A percentile compares a stretch with the other conserved stretches of the same genome.
phyloP scores from a whole-genome alignment of 2,329 filamentous ascomycete genomes.

The Cytospora chrysosperma region DNA sequence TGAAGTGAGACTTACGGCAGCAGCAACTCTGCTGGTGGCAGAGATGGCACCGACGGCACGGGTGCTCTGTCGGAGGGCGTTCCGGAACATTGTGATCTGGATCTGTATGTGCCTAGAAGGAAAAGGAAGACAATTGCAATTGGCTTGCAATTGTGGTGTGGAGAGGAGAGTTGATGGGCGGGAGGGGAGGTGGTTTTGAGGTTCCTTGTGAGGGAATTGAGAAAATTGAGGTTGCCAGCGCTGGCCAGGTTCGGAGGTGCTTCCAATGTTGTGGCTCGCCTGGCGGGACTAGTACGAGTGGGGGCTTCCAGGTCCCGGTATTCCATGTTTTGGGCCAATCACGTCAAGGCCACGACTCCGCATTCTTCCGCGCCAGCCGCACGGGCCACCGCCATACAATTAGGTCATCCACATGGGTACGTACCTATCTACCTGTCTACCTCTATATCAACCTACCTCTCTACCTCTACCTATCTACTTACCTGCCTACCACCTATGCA shows the following conservation, averaged over 20 bases:
- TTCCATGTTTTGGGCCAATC: conserved; percentile 27
- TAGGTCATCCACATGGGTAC: too few relatives aligned
- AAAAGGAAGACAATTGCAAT: conserved; percentile 61
- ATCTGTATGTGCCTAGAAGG: conserved; percentile 50
- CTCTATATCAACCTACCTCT: too few relatives aligned
- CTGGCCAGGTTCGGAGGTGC: conserved; percentile 31
- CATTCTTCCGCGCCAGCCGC: neutral
- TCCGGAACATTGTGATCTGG: conserved; percentile 85
- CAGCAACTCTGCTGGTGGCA: conserved; percentile 86
- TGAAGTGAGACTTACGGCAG: conserved; percentile 74
- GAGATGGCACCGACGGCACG: conserved; percentile 92
- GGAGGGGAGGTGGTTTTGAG: conserved; percentile 37
- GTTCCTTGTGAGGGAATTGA: conserved; percentile 31
- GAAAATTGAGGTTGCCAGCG: conserved; percentile 23
- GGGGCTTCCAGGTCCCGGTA: conserved; percentile 14
- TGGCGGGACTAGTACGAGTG: conserved; percentile 13
- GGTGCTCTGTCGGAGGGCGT: conserved; percentile 94
- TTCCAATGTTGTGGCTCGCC: too few relatives aligned
- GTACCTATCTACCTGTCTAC: too few relatives aligned
- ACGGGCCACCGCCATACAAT: neutral
- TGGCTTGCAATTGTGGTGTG: conserved; percentile 58
- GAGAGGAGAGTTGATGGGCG: conserved; percentile 59
- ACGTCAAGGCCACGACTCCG: neutral
- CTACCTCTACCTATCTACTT: too few relatives aligned
- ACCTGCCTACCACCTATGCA: too few relatives aligned